Evolutionary conservation across 192 early-diverging fungal species (phyloP).

Genomic region (Backusella tuberculispora): DNA sequence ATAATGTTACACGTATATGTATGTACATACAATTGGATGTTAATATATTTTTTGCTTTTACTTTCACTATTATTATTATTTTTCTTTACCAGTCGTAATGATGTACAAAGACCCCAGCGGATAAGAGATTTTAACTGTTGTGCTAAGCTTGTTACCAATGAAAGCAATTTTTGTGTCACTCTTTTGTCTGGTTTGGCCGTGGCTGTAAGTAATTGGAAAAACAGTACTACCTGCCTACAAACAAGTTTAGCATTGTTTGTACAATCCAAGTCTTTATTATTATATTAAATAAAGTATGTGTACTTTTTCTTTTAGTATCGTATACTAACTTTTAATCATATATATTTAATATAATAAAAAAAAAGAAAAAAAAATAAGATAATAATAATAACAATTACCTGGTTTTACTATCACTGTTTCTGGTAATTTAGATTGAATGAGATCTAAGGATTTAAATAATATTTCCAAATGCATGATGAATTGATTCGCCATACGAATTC

Average conservation of each 20-base stretch:
- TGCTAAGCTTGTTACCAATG: constrained; percentile 86
- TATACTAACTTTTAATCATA: neutral
- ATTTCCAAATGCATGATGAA: constrained; percentile 85
- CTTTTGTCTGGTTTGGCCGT: constrained; percentile 56
- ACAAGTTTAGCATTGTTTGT: constrained; percentile 89
- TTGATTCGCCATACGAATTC: constrained; percentile 68
- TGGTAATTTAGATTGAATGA: constrained; percentile 29
- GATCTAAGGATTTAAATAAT: constrained; percentile 77
- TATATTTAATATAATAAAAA: neutral
- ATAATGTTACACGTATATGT: too few species aligned
- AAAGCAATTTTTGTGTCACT: constrained; percentile 85
- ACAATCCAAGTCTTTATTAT: constrained; percentile 60
- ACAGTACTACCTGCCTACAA: constrained; percentile 88
- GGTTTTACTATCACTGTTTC: neutral
- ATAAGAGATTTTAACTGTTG: constrained; percentile 91
- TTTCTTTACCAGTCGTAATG: constrained; percentile 72
- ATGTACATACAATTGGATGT: neutral
- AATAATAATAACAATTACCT: too few species aligned
- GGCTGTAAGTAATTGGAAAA: constrained; percentile 87
- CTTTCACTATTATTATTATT: constrained; percentile 7
- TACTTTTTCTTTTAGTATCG: constrained; percentile 13
- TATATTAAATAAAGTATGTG: neutral
- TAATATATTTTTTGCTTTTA: neutral
- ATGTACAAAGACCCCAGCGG: constrained; percentile 82
- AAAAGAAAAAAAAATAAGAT: neutral